A percentile compares a stretch with the other conserved stretches of the same genome.
These are phyloP conservation scores for Saccharum hybrid DNA, from an alignment of 202 grass and related monocot genomes.

Conservation along the genomic window DNA sequence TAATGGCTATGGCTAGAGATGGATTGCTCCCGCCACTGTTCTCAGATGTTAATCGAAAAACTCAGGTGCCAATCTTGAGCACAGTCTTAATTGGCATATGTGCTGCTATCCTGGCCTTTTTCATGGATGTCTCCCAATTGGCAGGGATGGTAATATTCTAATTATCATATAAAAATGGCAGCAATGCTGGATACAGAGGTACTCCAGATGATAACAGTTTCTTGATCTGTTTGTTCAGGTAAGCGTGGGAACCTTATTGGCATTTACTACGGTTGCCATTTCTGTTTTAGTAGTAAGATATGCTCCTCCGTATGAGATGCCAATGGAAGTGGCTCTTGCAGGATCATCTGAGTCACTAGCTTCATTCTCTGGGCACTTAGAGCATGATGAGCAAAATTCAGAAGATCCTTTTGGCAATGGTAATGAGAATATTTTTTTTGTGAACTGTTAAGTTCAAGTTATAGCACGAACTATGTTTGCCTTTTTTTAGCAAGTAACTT, in stretches of 20 bases:
- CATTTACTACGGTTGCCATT: conserved; percentile 75
- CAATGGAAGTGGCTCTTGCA: conserved; percentile 51
- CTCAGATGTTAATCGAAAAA: conserved; percentile 61
- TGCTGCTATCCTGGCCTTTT: conserved; percentile 71
- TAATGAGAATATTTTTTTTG: conserved; percentile 21
- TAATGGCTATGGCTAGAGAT: conserved; percentile 97
- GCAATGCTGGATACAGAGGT: conserved; percentile 35
- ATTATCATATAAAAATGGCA: conserved; percentile 38
- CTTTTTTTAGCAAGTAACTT: background rate
- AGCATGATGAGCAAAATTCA: conserved; percentile 34
- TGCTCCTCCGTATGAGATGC: conserved; percentile 67
- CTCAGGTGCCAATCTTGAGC: conserved; percentile 79
- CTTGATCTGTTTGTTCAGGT: conserved; percentile 67
- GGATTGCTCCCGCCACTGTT: conserved; percentile 78
- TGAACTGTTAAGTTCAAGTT: conserved; percentile 23
- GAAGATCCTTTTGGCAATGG: conserved; percentile 38
- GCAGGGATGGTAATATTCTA: conserved; percentile 76
- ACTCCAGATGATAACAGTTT: conserved; percentile 43
- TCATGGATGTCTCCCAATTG: conserved; percentile 92
- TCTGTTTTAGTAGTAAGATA: conserved; percentile 89
- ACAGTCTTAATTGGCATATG: conserved; percentile 76
- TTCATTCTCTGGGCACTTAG: conserved; percentile 24
- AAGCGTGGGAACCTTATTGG: conserved; percentile 86
- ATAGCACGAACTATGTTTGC: background rate
- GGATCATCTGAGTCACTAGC: conserved; percentile 51